Base-by-base conservation (phyloP, 495 filamentous ascomycete species). In the Evansstolkia leycettana region DNA sequence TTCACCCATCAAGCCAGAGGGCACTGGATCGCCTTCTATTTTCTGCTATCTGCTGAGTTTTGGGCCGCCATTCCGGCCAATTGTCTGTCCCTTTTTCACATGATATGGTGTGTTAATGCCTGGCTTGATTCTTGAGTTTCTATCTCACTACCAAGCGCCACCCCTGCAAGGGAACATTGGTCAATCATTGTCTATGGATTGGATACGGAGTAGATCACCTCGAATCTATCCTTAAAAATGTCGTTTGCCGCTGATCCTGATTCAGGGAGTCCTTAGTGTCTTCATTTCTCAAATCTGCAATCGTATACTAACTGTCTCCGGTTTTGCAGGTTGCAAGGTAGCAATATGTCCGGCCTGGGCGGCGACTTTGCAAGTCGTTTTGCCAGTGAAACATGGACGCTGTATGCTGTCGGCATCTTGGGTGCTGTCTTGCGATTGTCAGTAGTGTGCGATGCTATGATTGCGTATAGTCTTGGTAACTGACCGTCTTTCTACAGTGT, bases 401-500 rank as follows among this genome's bases (percentile, higher is more conserved):
- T 71, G 14, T 70, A 69, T 33, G 52, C 42, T 13, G 59, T 70
- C 8, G 65, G 64, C 6, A 52, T 68, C 26, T 35, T 66, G 9
- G 48, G 66, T 29, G 57, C 58, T 18, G 41, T 51, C 7, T 45
- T 67, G 29, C 50, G 65, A 56, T 60, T 61, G 67, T 68, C 39
- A 54, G 64, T 58, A 9, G 9, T 23, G 9, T 4, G 20, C n/a
- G n/a, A n/a, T n/a, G 9, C 20, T 9, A 23, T 9, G 20, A 9
- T 23, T 23, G 20, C 9, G n/a, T n/a, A n/a, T n/a, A n/a, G n/a
- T n/a, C n/a, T n/a, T n/a, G n/a, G n/a, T n/a, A n/a, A 23, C 20
- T 23, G 20, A 23, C 20, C 20, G 9, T 4, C 0, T 13, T n/a
- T n/a, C n/a, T n/a, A 34, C 35, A 74, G 70, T 25, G 49, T 51